Percentiles rank a stretch among this genome's conserved stretches.
Conservation (phyloP, 2,329 filamentous ascomycete species). For the Penicillium brasilianum region DNA sequence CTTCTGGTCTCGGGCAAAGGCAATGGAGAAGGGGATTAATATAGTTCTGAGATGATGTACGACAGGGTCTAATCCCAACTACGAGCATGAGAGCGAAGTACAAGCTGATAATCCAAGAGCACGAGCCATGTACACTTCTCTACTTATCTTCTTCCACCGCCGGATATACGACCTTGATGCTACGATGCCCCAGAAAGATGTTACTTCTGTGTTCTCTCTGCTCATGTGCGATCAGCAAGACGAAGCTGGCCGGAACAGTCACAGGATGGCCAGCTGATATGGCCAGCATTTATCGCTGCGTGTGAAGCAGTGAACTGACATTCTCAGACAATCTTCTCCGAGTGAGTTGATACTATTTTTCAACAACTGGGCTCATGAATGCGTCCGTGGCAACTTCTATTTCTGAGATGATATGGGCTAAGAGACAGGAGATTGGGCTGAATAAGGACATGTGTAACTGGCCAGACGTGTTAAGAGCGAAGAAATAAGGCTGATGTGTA, state of each 20-base stretch:
- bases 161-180: constrained; percentile 25
- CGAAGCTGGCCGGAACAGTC: neutral
- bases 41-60: constrained; percentile 5
- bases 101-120: constrained; percentile 8
- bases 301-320: constrained; percentile 23
- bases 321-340: constrained; percentile 20
- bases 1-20: constrained; percentile 25
- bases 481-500: constrained; percentile 25
- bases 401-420: constrained; percentile 21
- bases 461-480: constrained; percentile 24
- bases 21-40: constrained; percentile 22
- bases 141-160: constrained; percentile 27
- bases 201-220: constrained; percentile 11
- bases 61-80: neutral
- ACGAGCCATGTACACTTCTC: constrained; percentile 24
- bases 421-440: constrained; percentile 12
- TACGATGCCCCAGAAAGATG: constrained; percentile 16
- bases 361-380: constrained; percentile 19
- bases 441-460: constrained; percentile 17
- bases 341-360: constrained; percentile 21
- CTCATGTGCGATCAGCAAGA: constrained; percentile 13
- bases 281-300: constrained; percentile 29
- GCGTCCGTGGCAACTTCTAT: constrained; percentile 20
- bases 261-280: constrained; percentile 24
- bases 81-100: neutral